A percentile compares a stretch with the other conserved stretches of the same genome.
Evolutionary conservation across 164 flowering plant genomes (phyloP).

Genomic region (Kingdonia uniflora): DNA sequence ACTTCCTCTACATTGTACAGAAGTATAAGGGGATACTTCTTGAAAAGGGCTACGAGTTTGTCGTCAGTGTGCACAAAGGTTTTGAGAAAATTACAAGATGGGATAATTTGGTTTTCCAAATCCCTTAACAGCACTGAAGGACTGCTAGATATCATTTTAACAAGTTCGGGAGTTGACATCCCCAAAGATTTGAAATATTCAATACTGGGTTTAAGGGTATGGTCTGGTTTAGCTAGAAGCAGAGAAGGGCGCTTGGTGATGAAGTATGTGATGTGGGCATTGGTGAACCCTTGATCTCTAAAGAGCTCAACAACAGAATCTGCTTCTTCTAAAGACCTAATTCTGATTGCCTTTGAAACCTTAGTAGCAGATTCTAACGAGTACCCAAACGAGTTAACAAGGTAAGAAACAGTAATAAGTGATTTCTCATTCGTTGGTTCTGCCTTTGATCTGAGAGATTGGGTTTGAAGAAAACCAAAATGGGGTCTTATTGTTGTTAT

Average conservation of each 20-base stretch:
- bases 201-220: slow-evolving; percentile 26
- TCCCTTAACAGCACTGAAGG: background rate
- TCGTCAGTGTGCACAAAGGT: background rate
- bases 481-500: no score
- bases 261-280: slow-evolving; percentile 9
- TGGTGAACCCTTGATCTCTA: slow-evolving; percentile 4
- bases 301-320: background rate
- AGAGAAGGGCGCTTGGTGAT: slow-evolving; percentile 10
- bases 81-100: background rate
- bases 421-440: background rate
- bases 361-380: slow-evolving; percentile 3
- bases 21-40: background rate
- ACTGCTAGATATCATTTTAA: background rate
- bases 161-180: slow-evolving; percentile 5
- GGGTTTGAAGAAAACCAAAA: background rate
- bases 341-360: background rate
- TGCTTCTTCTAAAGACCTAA: background rate
- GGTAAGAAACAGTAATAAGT: slow-evolving; percentile 1
- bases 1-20: background rate
- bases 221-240: slow-evolving; percentile 16
- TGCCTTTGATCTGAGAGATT: background rate
- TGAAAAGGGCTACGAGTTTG: background rate
- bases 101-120: background rate
- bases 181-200: slow-evolving; percentile 27
- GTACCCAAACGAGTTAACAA: slow-evolving; percentile 3